Base-by-base conservation (phyloP, 2,329 filamentous ascomycete genomes). In the Fusarium solani-melongenae region DNA sequence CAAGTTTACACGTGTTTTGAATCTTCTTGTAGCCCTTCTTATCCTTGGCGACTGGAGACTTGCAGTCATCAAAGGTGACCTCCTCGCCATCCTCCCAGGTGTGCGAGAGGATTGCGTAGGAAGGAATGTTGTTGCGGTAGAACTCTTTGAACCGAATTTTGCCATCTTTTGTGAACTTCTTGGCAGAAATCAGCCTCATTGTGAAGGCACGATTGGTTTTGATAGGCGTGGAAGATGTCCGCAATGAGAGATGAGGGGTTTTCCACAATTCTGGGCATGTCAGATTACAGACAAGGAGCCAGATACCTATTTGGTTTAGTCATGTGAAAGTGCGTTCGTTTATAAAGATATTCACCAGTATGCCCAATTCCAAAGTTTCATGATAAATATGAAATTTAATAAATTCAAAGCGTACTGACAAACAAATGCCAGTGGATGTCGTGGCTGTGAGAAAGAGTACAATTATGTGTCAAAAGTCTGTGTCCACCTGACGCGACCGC, bases 71-170 rank as follows among this genome's bases (percentile, higher is more conserved):
- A 7, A 29, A 57, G 29, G 29, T 29, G 9, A 69, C 62, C 41
- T 69, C 66, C 1, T 66, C 24, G 27, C 36, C 39, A 8, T 38
- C 46, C 12, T 39, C 66, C 66, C 66, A 69, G 12, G 62, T 61
- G 38, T 69, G 66, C 8, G 62, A 66, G 11, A 69, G 41, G 11
- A 66, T 69, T 1, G 58, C 62, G 36, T 69, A 69, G 11, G 49
- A 24, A 4, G 61, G 61, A 4, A 38, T 39, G 34, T 20, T 29
- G 15, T 58, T 24, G 6, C 24, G 22, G 34, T 58, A 27, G 11
- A 58, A 58, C 34, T 58, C 55, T 12, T 58, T n/a, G 22, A 58
- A 58, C 7, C 24, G 17, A 4, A 58, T 39, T 17, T 29, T 22
- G 2, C 34, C 15, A 11, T 58, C 34, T 31, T 39, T n/a, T 1